These are phyloP conservation scores for Calophaca sinica DNA, from an alignment of 306 rosid genomes.

Conservation along the genomic window DNA sequence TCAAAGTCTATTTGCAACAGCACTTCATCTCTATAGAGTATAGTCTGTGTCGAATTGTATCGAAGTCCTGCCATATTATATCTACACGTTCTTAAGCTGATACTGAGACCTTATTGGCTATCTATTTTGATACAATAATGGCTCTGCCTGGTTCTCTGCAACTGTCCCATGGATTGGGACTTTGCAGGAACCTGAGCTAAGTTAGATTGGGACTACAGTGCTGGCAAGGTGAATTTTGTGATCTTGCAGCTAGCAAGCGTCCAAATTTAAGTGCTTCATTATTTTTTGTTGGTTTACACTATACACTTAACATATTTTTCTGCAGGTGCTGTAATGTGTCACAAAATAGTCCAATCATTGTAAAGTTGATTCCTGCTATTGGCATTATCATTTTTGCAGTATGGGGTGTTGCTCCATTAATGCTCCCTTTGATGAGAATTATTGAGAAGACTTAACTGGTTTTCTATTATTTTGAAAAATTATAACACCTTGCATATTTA, in stretches of 20 bases:
- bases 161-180: conserved; percentile 74
- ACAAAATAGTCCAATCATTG: conserved; percentile 67
- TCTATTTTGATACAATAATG: conserved; percentile 57
- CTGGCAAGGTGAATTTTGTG: conserved; percentile 66
- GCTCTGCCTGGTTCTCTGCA: conserved; percentile 87
- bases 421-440: conserved; percentile 39
- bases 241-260: not conserved
- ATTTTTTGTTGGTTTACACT: conserved; percentile 21
- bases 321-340: conserved; percentile 72
- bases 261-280: conserved; percentile 28
- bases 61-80: conserved; percentile 34
- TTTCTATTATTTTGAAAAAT: conserved; percentile 3
- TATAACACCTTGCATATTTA: conserved; percentile 18
- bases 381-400: conserved; percentile 71
- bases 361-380: conserved; percentile 74
- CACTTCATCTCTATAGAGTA: conserved; percentile 2
- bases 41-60: conserved; percentile 21
- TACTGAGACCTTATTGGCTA: conserved; percentile 11
- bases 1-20: conserved; percentile 40
- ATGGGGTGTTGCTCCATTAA: conserved; percentile 87
- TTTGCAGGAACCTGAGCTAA: conserved; percentile 68
- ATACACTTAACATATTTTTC: conserved; percentile 22
- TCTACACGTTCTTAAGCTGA: no score
- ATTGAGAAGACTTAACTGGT: conserved; percentile 19
- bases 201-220: no score